Conservation (phyloP, 768 basidiomycete species). For the Psilocybe azurescens region DNA sequence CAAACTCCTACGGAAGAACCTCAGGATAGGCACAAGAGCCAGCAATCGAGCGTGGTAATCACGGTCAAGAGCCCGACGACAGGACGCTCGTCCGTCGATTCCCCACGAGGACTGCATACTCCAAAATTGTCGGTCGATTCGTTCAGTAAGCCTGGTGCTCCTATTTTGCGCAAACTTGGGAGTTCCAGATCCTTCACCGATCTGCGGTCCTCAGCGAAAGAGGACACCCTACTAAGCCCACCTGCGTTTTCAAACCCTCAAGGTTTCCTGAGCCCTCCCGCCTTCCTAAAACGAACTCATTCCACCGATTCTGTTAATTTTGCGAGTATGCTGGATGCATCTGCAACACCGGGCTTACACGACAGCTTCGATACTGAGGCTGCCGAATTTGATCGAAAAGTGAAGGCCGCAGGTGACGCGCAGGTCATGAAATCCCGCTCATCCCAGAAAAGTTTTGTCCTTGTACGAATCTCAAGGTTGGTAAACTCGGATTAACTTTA, state of each 20-base stretch:
- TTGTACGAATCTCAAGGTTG: conserved; percentile 76
- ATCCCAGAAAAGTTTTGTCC: conserved; percentile 81
- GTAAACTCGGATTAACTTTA: conserved; percentile 21
- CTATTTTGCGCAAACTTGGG: conserved; percentile 56
- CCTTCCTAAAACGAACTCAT: conserved; percentile 27
- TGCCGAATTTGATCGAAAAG: conserved; percentile 15
- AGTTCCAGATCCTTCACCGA: conserved; percentile 76
- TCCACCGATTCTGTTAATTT: conserved; percentile 30
- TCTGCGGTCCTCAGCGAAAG: conserved; percentile 50
- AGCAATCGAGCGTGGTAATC: conserved; percentile 21
- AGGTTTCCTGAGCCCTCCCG: conserved; percentile 28
- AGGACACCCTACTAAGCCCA: conserved; percentile 32
- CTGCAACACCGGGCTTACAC: conserved; percentile 16
- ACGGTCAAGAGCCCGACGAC: conserved; percentile 29
- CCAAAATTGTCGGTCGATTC: conserved; percentile 15
- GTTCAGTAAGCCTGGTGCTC: conserved; percentile 30
- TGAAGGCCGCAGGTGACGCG: conserved; percentile 58
- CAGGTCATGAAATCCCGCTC: conserved; percentile 86
- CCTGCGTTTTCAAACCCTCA: conserved; percentile 33
- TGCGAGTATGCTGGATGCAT: conserved; percentile 19
- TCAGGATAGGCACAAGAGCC: conserved; percentile 23
- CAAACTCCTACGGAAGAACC: conserved; percentile 24
- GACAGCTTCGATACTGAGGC: conserved; percentile 15
- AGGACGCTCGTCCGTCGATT: conserved; percentile 55
- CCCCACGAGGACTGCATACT: conserved; percentile 42